Percentiles rank a stretch among this genome's conserved stretches.
Conservation (phyloP, 495 filamentous ascomycete genomes). For the Amorphotheca resinae region DNA sequence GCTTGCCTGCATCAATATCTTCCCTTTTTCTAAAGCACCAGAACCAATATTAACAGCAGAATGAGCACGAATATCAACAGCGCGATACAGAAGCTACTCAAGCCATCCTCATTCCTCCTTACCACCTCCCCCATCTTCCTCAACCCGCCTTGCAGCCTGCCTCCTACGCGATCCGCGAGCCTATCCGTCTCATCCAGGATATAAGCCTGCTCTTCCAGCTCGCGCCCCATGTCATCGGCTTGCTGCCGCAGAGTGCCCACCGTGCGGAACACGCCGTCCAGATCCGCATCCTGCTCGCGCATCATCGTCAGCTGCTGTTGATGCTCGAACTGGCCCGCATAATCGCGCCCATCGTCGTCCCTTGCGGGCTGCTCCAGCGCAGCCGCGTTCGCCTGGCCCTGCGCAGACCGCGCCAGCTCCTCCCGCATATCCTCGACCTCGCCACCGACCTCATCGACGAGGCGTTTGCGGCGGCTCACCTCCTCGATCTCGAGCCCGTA, state of each 20-base stretch:
- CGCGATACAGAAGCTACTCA: slow-evolving; percentile 87
- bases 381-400: slow-evolving; percentile 15
- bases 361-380: background rate
- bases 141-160: slow-evolving; percentile 73
- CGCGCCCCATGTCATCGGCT: slow-evolving; percentile 88
- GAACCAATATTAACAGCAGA: slow-evolving; percentile 61
- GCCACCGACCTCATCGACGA: slow-evolving; percentile 79
- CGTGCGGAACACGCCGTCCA: slow-evolving; percentile 86
- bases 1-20: background rate
- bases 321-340: slow-evolving; percentile 83
- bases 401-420: slow-evolving; percentile 46
- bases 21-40: slow-evolving; percentile 31
- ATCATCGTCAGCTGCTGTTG: slow-evolving; percentile 84
- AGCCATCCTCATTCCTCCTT: slow-evolving; percentile 79
- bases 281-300: slow-evolving; percentile 85
- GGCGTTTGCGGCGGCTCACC: slow-evolving; percentile 62
- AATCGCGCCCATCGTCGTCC: slow-evolving; percentile 36
- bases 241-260: slow-evolving; percentile 82
- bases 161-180: slow-evolving; percentile 74
- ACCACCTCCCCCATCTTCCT: slow-evolving; percentile 75
- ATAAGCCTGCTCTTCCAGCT: slow-evolving; percentile 84
- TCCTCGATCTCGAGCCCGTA: slow-evolving; percentile 81
- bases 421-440: slow-evolving; percentile 83
- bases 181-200: slow-evolving; percentile 70
- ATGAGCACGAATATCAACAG: slow-evolving; percentile 76